Conservation (phyloP, 192 early-diverging fungal species). For the Rhizophagus prolifer region DNA sequence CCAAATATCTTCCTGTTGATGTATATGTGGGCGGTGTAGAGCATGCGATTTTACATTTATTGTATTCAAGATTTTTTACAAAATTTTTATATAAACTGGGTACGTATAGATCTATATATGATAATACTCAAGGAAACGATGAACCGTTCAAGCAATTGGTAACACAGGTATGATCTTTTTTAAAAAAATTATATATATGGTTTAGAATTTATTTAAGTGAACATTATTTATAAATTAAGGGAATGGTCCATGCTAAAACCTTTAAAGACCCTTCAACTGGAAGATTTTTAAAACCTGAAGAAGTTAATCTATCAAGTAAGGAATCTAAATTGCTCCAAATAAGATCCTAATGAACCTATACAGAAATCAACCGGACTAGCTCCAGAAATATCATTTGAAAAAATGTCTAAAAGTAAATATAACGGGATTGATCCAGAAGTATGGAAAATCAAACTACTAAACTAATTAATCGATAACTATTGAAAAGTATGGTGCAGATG, state of each 20-base stretch:
- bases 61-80: constrained; percentile 89
- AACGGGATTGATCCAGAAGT: constrained; percentile 88
- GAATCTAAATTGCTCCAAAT: constrained; percentile 1
- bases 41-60: constrained; percentile 90
- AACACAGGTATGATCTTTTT: constrained; percentile 56
- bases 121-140: constrained; percentile 52
- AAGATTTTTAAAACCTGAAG: constrained; percentile 73
- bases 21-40: constrained; percentile 95
- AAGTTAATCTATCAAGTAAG: constrained; percentile 61
- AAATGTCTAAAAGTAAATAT: constrained; percentile 97
- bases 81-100: constrained; percentile 76
- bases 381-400: constrained; percentile 73
- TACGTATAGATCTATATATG: constrained; percentile 36
- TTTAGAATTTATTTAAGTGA: not conserved
- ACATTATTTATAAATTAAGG: constrained; percentile 44
- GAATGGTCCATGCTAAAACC: constrained; percentile 92
- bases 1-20: constrained; percentile 75
- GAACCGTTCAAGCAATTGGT: constrained; percentile 88
- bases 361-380: constrained; percentile 61
- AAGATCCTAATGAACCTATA: constrained; percentile 47
- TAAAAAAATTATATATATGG: not conserved
- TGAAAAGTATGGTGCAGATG: constrained; percentile 72
- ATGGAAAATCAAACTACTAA: constrained; percentile 27
- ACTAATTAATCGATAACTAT: constrained; percentile 44
- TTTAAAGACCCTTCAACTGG: constrained; percentile 73